Percentiles rank a stretch among this genome's conserved stretches.
Conservation (phyloP, 2,329 filamentous ascomycete species). For the Fusarium sp. region DNA sequence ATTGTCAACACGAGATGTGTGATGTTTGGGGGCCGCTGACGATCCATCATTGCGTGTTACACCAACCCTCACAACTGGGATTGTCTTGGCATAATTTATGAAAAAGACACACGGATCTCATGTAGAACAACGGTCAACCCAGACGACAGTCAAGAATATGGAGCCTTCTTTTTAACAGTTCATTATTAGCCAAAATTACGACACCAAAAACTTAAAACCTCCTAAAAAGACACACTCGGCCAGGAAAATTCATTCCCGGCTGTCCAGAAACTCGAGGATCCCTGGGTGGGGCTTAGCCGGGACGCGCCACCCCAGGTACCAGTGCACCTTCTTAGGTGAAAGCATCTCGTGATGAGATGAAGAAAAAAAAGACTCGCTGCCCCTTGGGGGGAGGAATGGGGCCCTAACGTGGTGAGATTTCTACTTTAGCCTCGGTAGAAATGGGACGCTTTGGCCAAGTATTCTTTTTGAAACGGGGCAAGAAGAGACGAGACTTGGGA, state of each 20-base stretch:
- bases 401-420: constrained; percentile 26
- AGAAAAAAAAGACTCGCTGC: background rate
- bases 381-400: constrained; percentile 8
- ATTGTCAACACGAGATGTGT: too few relatives aligned
- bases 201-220: constrained; percentile 2
- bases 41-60: too few relatives aligned
- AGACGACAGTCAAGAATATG: too few relatives aligned
- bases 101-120: too few relatives aligned
- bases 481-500: background rate
- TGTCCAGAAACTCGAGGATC: background rate
- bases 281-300: constrained; percentile 26
- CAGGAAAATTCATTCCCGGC: background rate
- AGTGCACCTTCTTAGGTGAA: constrained; percentile 44
- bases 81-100: too few relatives aligned
- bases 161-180: too few relatives aligned
- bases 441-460: background rate
- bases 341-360: constrained; percentile 48
- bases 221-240: constrained; percentile 9
- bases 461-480: background rate
- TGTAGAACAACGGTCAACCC: too few relatives aligned
- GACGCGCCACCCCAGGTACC: constrained; percentile 23
- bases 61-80: too few relatives aligned
- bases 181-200: background rate
- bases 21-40: too few relatives aligned
- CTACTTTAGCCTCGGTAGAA: background rate